Evolutionary conservation across 2,329 filamentous ascomycete genomes (phyloP), one percentile per base, ranked within the genome.

Genomic region (Epichloe sylvatica): DNA sequence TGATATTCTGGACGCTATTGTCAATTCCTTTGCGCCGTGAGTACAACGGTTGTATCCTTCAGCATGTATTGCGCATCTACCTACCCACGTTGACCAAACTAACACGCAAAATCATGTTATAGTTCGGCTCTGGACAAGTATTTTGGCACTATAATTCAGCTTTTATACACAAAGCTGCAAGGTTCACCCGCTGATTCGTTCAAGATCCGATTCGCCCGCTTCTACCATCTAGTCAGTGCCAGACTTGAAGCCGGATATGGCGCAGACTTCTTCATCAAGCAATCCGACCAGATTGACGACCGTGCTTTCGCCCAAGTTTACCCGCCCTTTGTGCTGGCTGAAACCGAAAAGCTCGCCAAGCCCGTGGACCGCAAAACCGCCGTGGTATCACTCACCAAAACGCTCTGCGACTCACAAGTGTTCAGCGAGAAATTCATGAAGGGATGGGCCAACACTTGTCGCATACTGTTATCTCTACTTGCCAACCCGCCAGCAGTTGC

Each of bases 321-420:
- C 68, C 78, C 89, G 7, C 80, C 73, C 35, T 85, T 97, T 60
- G 86, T 98, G 57, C 79, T 98, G 7, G 85, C 86, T 0, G 85
- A 88, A 51, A 96, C 91, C 0, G 85, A 91, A 64, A 90, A 94
- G 66, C 78, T 98, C 25, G 82, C 85, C 25, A 81, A 87, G 4
- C 90, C 92, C 1, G 74, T 88, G 34, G 94, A 98, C 64, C 86
- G 92, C 59, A 98, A 98, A 70, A 83, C 85, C 2, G 92, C 91
- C 2, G 90, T 96, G 19, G 79, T 98, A 35, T 95, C 90, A 1
- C 82, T 96, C 56, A 91, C 91, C 36, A 96, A 94, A 70, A 94
- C 89, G 1, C 73, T 97, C 23, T 85, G 87, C 56, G 86, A 94
- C 66, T 94, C 87, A 7, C 74, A 83, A 57, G 81, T 86, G 0